Evolutionary conservation across 345 rosid genomes (phyloP).

Genomic region (Eutrema yunnanense): DNA sequence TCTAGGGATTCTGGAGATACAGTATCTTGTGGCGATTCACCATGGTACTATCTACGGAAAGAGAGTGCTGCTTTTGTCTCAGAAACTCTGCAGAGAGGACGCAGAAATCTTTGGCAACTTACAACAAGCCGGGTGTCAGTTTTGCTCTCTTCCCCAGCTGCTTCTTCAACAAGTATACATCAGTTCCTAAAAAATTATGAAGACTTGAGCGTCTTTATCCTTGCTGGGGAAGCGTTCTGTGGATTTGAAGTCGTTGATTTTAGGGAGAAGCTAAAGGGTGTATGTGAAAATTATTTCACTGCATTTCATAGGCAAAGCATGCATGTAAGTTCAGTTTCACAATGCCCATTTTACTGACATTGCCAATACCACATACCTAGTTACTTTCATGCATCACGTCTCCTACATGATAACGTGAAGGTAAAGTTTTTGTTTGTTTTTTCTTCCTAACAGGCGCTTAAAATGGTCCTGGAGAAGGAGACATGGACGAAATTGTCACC

Average conservation of each 20-base stretch:
- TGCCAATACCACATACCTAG: conserved; percentile 8
- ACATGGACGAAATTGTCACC: conserved; percentile 74
- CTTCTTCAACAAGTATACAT: conserved; percentile 83
- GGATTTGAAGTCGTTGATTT: conserved; percentile 89
- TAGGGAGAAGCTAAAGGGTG: conserved; percentile 85
- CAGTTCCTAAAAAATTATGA: conserved; percentile 92
- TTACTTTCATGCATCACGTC: conserved; percentile 16
- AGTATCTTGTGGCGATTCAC: conserved; percentile 66
- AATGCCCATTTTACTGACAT: conserved; percentile 1
- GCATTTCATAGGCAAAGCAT: conserved; percentile 90
- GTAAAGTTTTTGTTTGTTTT: conserved; percentile 10
- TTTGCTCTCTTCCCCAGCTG: conserved; percentile 81
- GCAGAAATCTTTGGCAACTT: conserved; percentile 97
- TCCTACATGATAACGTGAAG: neutral
- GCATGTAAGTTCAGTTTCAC: conserved; percentile 52
- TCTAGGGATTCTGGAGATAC: conserved; percentile 45
- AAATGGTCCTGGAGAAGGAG: conserved; percentile 98
- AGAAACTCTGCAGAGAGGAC: conserved; percentile 82
- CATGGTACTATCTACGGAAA: conserved; percentile 90
- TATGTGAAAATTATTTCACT: conserved; percentile 74
- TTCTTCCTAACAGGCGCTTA: conserved; percentile 63
- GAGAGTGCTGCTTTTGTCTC: conserved; percentile 84
- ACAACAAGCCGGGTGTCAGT: conserved; percentile 89
- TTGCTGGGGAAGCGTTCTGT: conserved; percentile 98
- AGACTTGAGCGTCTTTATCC: conserved; percentile 75